A percentile compares a stretch with the other conserved stretches of the same genome.
phyloP scores from a whole-genome alignment of 2,329 filamentous ascomycete genomes.

The Penicillium sp. region DNA sequence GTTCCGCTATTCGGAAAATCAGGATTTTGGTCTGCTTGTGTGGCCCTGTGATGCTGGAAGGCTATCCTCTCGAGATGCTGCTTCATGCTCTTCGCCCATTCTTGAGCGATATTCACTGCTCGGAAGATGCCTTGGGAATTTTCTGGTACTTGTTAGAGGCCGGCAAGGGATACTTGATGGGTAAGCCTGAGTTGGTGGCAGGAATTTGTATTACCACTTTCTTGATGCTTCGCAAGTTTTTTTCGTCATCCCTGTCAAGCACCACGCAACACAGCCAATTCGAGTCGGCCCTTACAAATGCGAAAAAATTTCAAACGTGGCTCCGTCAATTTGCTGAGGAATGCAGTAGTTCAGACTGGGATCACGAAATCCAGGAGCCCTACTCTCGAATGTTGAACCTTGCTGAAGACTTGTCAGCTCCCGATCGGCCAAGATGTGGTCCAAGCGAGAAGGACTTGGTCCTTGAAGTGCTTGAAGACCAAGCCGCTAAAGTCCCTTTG shows the following conservation, averaged over 20 bases:
- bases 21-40: slow-evolving; percentile 77
- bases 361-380: slow-evolving; percentile 50
- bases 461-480: slow-evolving; percentile 75
- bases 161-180: slow-evolving; percentile 63
- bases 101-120: slow-evolving; percentile 78
- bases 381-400: slow-evolving; percentile 68
- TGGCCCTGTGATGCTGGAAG: slow-evolving; percentile 67
- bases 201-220: slow-evolving; percentile 78
- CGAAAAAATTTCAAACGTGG: slow-evolving; percentile 75
- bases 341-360: slow-evolving; percentile 57
- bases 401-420: slow-evolving; percentile 64
- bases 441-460: slow-evolving; percentile 78
- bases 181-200: slow-evolving; percentile 71
- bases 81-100: slow-evolving; percentile 76
- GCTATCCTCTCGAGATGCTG: slow-evolving; percentile 87
- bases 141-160: slow-evolving; percentile 76
- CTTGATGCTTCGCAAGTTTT: slow-evolving; percentile 72
- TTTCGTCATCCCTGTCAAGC: slow-evolving; percentile 70
- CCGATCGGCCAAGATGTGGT: slow-evolving; percentile 66
- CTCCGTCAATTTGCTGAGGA: slow-evolving; percentile 65
- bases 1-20: slow-evolving; percentile 81
- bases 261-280: slow-evolving; percentile 85
- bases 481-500: slow-evolving; percentile 59
- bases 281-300: slow-evolving; percentile 70
- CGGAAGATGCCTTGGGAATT: slow-evolving; percentile 84